Percentiles rank a stretch among this genome's conserved stretches.
These are phyloP conservation scores for Hyphopichia khmerensis DNA, from an alignment of 1,139 yeast genomes.

Conservation along the genomic window DNA sequence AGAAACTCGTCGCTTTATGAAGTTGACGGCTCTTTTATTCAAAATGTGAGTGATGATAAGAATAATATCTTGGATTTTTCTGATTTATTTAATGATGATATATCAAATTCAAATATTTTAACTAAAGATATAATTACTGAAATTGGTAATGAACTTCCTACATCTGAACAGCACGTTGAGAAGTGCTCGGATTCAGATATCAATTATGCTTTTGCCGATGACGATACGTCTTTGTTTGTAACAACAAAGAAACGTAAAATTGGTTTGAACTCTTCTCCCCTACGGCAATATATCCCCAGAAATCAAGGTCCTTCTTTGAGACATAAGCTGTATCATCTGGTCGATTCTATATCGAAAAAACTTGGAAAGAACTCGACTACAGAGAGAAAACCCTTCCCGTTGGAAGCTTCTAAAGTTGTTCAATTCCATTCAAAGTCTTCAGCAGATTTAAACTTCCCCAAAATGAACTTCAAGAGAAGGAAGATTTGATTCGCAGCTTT, in stretches of 20 bases:
- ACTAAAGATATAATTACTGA: slow-evolving; percentile 10
- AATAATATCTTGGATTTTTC: neutral
- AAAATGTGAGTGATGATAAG: too few species aligned
- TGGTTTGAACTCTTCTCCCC: neutral
- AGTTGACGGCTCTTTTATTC: neutral
- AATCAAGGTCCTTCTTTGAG: neutral
- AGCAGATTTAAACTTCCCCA: slow-evolving; percentile 12
- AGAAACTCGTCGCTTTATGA: neutral
- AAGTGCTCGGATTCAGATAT: too few species aligned
- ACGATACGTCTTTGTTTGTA: neutral
- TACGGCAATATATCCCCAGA: slow-evolving; percentile 6
- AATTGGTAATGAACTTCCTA: slow-evolving; percentile 6
- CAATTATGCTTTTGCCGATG: neutral
- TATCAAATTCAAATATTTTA: slow-evolving; percentile 7
- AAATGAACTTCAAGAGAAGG: slow-evolving; percentile 7
- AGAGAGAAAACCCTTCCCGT: neutral
- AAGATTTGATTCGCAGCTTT: slow-evolving; percentile 1
- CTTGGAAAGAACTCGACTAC: neutral
- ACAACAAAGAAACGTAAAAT: neutral
- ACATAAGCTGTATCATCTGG: neutral
- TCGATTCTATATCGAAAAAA: too few species aligned
- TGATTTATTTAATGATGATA: neutral
- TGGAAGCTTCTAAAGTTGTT: neutral
- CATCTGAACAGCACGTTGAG: too few species aligned
- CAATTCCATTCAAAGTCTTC: slow-evolving; percentile 10